Base-by-base conservation (phyloP, 257 asterid genomes). In the Eucommia ulmoides region DNA sequence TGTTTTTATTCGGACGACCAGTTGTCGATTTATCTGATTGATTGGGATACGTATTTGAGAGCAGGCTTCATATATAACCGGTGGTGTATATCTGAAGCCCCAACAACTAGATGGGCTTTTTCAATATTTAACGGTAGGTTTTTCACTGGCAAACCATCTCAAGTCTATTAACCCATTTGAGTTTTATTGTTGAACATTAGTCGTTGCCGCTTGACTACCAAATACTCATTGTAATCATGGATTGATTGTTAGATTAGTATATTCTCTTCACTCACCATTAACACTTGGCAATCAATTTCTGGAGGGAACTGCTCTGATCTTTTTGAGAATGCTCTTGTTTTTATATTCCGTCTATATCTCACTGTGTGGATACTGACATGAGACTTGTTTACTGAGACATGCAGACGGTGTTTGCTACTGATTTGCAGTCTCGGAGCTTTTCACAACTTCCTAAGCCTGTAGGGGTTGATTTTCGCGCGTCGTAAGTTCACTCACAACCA, bases 391-490 rank as follows among this genome's bases (percentile, higher is more conserved):
- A 8, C 41, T 42, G 56, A 51, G 46, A 22, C 35, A 26, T 72
- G 76, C 94, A 83, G 94, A 78, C 91, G 22, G 94, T 87, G 8
- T 87, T 72, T 71, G 95, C 85, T 50, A 77, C 95, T 33, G 97
- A 88, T 79, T 74, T 88, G 72, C 82, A 88, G 68, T 88, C 97
- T 50, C 95, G 97, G 53, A 62, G 61, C 75, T 79, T 81, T 49
- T 51, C 84, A 64, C 92, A 69, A 66, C 94, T 88, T 56, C 97
- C 97, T 50, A 77, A 76, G 82, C 95, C 95, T 45, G 80, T 87
- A 22, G 95, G 97, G 51, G 97, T 88, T 25, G 97, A 88, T 72
- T 88, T 84, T 24, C 97, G 97, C 41, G 97, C 97, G 49, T 84
- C 95, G 92, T 84, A 77, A 88, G 97, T 83, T 66, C 20, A 70